Base-by-base conservation (phyloP, 164 flowering plant species). In the Tetracentron sinense region DNA sequence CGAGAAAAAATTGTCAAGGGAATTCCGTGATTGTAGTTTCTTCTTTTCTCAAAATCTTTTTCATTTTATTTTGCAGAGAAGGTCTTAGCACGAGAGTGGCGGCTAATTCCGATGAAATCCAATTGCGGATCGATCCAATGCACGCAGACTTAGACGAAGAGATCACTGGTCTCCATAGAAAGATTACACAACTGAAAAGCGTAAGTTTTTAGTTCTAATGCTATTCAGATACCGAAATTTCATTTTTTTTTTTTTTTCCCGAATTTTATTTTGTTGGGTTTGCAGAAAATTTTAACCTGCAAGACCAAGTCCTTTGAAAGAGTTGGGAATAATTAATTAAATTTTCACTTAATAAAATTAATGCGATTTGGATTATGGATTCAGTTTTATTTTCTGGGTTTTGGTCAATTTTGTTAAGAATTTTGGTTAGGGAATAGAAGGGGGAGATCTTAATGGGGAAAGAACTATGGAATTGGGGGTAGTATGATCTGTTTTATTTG, bases 81-180 rank as follows among this genome's bases (percentile, higher is more conserved):
- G 89, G 89, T 21, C 77, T 83, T 7, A 78, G 74, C 57, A 69
- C 87, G 55, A 74, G 89, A 68, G 66, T 70, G 1, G 81, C 33
- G 12, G 74, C 68, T 33, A 65, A 47, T 67, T 67, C 85, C 0
- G 87, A 85, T 68, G 92, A 87, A 69, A 75, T 87, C 21, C 93
- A 87, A 50, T 54, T 87, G 75, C 62, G 85, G 65, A 84, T 87
- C 38, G 94, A 87, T 74, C 94, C 94, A 0, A 58, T 83, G 78
- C 88, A 87, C 11, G 78, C 69, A 0, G 94, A 87, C 48, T 74
- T 87, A 38, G 94, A 87, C 46, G 79, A 84, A 1, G 82, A 85
- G 69, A 82, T 88, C 61, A 38, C 69, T 7, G 91, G 90, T 30
- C 85, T 88, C 19, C 81, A 79, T 26, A 52, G 62, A 7, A 78